A percentile compares a stretch with the other conserved stretches of the same genome.
Evolutionary conservation across 2,329 filamentous ascomycete species (phyloP).

Genomic region (Ambrosiella xylebori): DNA sequence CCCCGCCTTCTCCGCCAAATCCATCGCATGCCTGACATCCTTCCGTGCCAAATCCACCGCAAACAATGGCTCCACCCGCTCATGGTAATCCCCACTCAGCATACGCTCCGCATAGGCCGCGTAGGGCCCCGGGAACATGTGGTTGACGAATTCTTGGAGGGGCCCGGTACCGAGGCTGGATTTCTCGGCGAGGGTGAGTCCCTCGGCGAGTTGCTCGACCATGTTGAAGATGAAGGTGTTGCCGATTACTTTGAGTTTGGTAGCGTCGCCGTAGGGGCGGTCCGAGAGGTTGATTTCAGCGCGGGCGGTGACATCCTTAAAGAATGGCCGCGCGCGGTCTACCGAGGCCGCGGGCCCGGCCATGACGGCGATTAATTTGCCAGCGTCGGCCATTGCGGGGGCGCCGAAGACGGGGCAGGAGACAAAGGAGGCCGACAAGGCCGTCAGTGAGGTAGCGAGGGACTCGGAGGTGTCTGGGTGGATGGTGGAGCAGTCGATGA

Average conservation of each 20-base stretch:
- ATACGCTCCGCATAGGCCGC: slow-evolving; percentile 59
- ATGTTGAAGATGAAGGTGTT: slow-evolving; percentile 78
- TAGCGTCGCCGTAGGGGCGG: slow-evolving; percentile 50
- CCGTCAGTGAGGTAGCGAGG: slow-evolving; percentile 39
- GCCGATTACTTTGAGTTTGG: slow-evolving; percentile 63
- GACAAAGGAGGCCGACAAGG: slow-evolving; percentile 53
- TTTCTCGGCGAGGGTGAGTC: slow-evolving; percentile 64
- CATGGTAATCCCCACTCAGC: slow-evolving; percentile 58
- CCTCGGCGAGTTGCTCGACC: slow-evolving; percentile 63
- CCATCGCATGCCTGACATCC: slow-evolving; percentile 58
- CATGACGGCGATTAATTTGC: slow-evolving; percentile 54
- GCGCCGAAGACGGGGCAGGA: slow-evolving; percentile 55
- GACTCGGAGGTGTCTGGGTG: slow-evolving; percentile 64
- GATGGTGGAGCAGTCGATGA: slow-evolving; percentile 77
- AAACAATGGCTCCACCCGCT: slow-evolving; percentile 63
- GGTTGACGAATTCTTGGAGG: slow-evolving; percentile 53
- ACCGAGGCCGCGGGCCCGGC: slow-evolving; percentile 47
- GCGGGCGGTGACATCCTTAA: slow-evolving; percentile 53
- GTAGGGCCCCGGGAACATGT: slow-evolving; percentile 61
- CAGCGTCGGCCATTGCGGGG: slow-evolving; percentile 51
- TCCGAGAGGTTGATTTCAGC: slow-evolving; percentile 53
- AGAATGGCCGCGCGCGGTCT: slow-evolving; percentile 49
- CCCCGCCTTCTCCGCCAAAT: slow-evolving; percentile 45
- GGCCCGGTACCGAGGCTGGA: slow-evolving; percentile 53
- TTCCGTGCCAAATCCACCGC: slow-evolving; percentile 68